These are phyloP conservation scores for Aureobasidium melanogenum DNA, from an alignment of 2,329 filamentous ascomycete species.

Conservation along the genomic window DNA sequence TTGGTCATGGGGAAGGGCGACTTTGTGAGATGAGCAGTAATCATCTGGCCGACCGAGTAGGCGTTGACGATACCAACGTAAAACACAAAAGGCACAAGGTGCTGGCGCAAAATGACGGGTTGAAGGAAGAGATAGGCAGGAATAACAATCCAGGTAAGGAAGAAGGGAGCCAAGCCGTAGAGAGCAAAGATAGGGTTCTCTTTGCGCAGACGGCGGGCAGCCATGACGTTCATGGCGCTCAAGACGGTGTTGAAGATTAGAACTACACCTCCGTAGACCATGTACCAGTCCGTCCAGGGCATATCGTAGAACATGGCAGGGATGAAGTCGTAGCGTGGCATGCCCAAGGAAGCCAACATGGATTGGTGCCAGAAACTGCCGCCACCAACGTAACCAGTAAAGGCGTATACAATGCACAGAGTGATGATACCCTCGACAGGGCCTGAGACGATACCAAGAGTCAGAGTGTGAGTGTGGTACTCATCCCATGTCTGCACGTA, in stretches of 20 bases:
- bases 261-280: conserved; percentile 74
- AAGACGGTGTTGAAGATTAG: conserved; percentile 77
- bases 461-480: conserved; percentile 94
- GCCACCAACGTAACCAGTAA: conserved; percentile 78
- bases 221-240: conserved; percentile 75
- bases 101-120: conserved; percentile 69
- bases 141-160: conserved; percentile 67
- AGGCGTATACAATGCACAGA: conserved; percentile 68
- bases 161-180: conserved; percentile 74
- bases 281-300: conserved; percentile 86
- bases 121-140: conserved; percentile 74
- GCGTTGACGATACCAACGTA: conserved; percentile 88
- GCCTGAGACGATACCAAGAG: conserved; percentile 82
- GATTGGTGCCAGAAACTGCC: conserved; percentile 89
- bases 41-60: conserved; percentile 92
- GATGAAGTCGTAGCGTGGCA: conserved; percentile 56
- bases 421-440: conserved; percentile 91
- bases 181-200: conserved; percentile 67
- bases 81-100: conserved; percentile 81
- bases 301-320: conserved; percentile 66
- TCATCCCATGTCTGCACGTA: conserved; percentile 99
- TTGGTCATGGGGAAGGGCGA: conserved; percentile 86
- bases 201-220: conserved; percentile 63
- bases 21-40: conserved; percentile 85
- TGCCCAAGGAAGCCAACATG: conserved; percentile 60